A percentile compares a stretch with the other conserved stretches of the same genome.
Conservation (phyloP, 768 basidiomycete genomes). For the Pulveroboletus frians region DNA sequence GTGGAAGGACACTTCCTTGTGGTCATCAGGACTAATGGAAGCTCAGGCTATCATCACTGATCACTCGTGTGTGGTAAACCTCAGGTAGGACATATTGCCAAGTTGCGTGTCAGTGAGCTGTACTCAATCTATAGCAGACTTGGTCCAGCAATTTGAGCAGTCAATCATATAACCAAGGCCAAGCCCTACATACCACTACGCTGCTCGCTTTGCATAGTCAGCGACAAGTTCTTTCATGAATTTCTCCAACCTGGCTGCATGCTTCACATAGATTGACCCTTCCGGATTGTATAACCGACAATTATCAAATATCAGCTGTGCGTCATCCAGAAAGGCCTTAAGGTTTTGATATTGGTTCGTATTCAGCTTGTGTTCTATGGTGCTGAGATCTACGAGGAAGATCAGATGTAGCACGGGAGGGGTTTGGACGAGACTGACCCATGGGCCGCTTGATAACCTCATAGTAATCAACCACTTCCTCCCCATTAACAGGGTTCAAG, state of each 20-base stretch:
- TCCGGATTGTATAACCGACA: slow-evolving; percentile 86
- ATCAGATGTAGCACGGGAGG: background rate
- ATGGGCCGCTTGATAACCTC: slow-evolving; percentile 87
- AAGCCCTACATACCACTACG: slow-evolving; percentile 2
- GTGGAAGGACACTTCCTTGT: no score
- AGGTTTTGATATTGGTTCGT: slow-evolving; percentile 76
- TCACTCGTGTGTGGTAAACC: no score
- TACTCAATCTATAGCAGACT: background rate
- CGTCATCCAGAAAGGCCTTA: slow-evolving; percentile 72
- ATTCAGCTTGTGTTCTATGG: slow-evolving; percentile 88
- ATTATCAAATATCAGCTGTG: slow-evolving; percentile 82
- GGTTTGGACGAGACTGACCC: slow-evolving; percentile 51
- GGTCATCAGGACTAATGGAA: no score
- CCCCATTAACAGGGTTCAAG: slow-evolving; percentile 66
- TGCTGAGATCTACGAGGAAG: slow-evolving; percentile 60
- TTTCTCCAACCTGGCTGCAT: slow-evolving; percentile 80
- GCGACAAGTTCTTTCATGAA: slow-evolving; percentile 55
- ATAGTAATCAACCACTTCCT: slow-evolving; percentile 85
- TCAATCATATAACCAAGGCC: background rate
- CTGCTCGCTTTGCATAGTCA: slow-evolving; percentile 22
- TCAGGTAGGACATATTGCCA: no score
- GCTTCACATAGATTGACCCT: slow-evolving; percentile 71
- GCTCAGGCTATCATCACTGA: no score
- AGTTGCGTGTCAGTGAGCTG: no score
- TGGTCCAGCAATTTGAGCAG: background rate